phyloP scores from a whole-genome alignment of 1,284 basidiomycete species.

The Prillingera fragicola region DNA sequence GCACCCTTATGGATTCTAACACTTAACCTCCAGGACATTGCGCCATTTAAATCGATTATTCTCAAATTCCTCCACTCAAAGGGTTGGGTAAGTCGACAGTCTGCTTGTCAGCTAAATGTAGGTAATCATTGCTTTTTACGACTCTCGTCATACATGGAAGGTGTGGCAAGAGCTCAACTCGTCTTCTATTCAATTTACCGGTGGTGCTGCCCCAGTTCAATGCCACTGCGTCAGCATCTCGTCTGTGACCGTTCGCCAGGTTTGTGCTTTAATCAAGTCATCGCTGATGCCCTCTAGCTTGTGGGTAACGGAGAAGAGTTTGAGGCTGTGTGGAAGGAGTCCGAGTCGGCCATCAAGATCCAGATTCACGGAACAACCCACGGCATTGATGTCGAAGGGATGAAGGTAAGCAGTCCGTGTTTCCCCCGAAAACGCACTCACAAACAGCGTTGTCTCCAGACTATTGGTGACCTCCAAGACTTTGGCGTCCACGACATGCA shows the following conservation, averaged over 20 bases:
- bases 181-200: background rate
- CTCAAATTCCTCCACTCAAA: slow-evolving; percentile 23
- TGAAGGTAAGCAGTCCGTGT: slow-evolving; percentile 15
- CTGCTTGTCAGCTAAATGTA: slow-evolving; percentile 7
- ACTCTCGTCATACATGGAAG: slow-evolving; percentile 32
- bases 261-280: slow-evolving; percentile 14
- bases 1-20: background rate
- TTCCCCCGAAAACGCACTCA: slow-evolving; percentile 1
- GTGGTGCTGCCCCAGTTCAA: slow-evolving; percentile 4
- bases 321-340: slow-evolving; percentile 19
- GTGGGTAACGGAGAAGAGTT: slow-evolving; percentile 13
- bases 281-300: slow-evolving; percentile 10
- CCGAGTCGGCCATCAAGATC: slow-evolving; percentile 16
- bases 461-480: slow-evolving; percentile 21
- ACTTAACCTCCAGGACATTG: slow-evolving; percentile 19
- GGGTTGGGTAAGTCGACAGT: slow-evolving; percentile 25
- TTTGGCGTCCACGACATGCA: slow-evolving; percentile 18
- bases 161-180: slow-evolving; percentile 22
- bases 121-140: slow-evolving; percentile 38
- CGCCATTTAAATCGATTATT: slow-evolving; percentile 28
- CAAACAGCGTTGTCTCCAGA: slow-evolving; percentile 16
- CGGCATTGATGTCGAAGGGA: slow-evolving; percentile 6
- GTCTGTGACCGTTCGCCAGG: slow-evolving; percentile 18
- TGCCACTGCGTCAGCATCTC: slow-evolving; percentile 26
- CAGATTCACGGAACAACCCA: slow-evolving; percentile 18